phyloP scores from a whole-genome alignment of 495 filamentous ascomycete species.

The Penicillium samsonianum region DNA sequence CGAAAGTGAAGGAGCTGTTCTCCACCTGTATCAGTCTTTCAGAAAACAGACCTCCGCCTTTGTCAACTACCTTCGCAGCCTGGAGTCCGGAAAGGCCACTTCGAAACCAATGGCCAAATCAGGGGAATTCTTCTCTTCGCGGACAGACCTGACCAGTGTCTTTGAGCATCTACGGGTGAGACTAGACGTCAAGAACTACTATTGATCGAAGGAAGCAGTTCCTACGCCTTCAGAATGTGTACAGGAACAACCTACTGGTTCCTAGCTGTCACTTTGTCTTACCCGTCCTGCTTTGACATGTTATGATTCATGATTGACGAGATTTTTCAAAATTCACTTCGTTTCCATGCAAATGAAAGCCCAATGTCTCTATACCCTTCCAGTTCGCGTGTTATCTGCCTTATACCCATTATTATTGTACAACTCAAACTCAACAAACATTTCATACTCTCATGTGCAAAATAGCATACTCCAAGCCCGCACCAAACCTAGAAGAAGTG shows the following conservation, averaged over 20 bases:
- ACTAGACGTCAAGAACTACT: conserved; percentile 54
- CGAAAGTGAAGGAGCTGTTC: conserved; percentile 44
- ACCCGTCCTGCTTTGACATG: not conserved
- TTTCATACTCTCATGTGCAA: not conserved
- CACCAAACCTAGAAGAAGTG: conserved; percentile 68
- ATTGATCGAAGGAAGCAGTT: conserved; percentile 25
- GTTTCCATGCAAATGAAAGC: not conserved
- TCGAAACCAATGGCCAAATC: conserved; percentile 35
- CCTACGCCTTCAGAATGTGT: conserved; percentile 1
- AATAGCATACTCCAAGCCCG: not conserved
- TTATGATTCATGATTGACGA: conserved; percentile 18
- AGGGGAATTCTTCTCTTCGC: conserved; percentile 30
- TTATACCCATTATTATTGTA: not conserved
- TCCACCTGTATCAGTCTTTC: conserved; percentile 62
- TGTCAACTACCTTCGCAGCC: conserved; percentile 38
- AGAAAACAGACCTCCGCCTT: conserved; percentile 70
- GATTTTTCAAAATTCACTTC: not conserved
- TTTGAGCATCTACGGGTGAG: conserved; percentile 52
- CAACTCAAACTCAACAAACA: not conserved
- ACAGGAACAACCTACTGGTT: not conserved
- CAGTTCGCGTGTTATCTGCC: not conserved
- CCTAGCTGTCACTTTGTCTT: not conserved
- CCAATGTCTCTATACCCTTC: conserved; percentile 6
- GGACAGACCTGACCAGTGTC: conserved; percentile 39
- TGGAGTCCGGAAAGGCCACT: conserved; percentile 52